Base-by-base conservation (phyloP, 352 stramenopile species). In the Phytophthora sp. region DNA sequence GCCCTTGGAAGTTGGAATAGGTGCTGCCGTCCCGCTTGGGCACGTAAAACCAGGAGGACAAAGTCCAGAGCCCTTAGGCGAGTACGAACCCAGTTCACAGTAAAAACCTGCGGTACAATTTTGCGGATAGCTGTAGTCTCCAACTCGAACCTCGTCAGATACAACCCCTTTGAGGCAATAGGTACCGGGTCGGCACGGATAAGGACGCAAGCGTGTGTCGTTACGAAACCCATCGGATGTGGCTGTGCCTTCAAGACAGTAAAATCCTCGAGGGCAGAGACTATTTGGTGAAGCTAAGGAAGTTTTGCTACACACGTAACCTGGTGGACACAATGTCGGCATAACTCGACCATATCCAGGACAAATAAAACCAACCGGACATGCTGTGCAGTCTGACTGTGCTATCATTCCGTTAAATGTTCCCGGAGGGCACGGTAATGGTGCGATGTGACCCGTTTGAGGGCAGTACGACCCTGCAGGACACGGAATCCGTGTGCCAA, bases 171-270 rank as follows among this genome's bases (percentile, higher is more conserved):
- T 88, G 15, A 98, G 74, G 58, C 97, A 99, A 72, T 98, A 99
- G 13, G 94, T 98, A 4, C 97, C 97, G 6, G 96, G 91, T 46
- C 78, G 85, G 66, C 96, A 99, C 20, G 97, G 92, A 56, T 98
- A 99, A 30, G 97, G 96, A 4, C 97, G 75, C 28, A 99, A 64
- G 2, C 95, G 95, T 24, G 97, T 99, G 70, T 99, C 97, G 69
- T 99, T 99, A 28, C 96, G 79, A 58, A 99, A 99, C 0, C 89
- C 89, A 59, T 99, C 96, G 24, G 92, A 89, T 1, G 96, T 99
- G 1, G 92, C 75, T 7, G 95, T 99, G 21, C 96, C 97, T 74
- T 97, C 92, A 34, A 83, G 76, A 65, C 97, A 99, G 74, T 97
- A 99, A 54, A 98, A 98, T 1, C 97, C 97, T 27, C 88, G 78